Base-by-base conservation (phyloP, 305 asterid genomes). In the Fraxinus paxiana region DNA sequence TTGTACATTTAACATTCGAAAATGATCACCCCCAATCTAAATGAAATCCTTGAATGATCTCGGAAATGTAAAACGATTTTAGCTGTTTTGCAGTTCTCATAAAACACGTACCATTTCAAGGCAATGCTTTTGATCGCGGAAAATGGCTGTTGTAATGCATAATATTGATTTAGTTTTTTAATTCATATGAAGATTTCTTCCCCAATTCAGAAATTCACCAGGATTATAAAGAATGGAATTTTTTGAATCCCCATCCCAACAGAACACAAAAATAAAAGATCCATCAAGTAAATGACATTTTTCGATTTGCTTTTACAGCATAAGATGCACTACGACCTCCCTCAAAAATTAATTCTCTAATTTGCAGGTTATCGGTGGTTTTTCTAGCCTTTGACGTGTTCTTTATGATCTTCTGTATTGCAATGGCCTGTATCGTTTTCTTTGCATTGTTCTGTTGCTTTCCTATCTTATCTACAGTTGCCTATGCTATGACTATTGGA, bases 381-480 rank as follows among this genome's bases (percentile, higher is more conserved):
- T 92, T 90, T 79, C 85, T 94, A 65, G 97, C 97, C 43, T 92
- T 94, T 30, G 98, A 94, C 37, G 96, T 93, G 87, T 92, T 92
- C 78, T 91, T 92, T 76, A 89, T 94, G 91, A 85, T 93, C 87
- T 91, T 94, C 89, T 91, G 97, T 90, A 72, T 94, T 15, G 93
- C 88, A 7, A 87, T 94, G 92, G 97, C 94, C 1, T 86, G 90
- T 83, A 69, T 93, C 75, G 8, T 69, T 75, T 38, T 38, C 9
- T 91, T 92, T 34, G 78, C 90, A 37, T 80, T 94, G 79, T 91
- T 91, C 85, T 94, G 97, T 78, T 94, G 91, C 90, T 87, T 91
- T 12, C 98, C 98, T 0, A 82, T 92, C 79, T 73, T 94, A 41
- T 92, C 94, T 33, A 81, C 94, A 9, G 90, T 94, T 69, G 94